These are phyloP conservation scores for Nothophoma quercina DNA, from an alignment of 2,329 filamentous ascomycete genomes.

Conservation along the genomic window DNA sequence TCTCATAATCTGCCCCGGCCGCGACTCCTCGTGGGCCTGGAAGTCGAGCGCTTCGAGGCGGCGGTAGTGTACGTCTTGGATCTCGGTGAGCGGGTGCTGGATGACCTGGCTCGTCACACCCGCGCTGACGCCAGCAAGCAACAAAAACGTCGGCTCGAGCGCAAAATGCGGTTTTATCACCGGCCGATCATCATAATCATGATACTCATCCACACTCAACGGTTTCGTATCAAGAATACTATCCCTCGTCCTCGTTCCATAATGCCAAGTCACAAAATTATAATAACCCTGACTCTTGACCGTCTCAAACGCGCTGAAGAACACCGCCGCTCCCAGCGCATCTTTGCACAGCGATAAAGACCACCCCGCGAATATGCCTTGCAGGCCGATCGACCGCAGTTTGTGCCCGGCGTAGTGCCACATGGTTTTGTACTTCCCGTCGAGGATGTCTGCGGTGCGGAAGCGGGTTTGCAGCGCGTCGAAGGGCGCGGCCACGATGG, in stretches of 20 bases:
- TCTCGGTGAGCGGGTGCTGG: constrained; percentile 73
- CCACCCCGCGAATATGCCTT: constrained; percentile 79
- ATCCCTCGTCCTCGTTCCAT: constrained; percentile 54
- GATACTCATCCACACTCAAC: constrained; percentile 16
- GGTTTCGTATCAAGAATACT: constrained; percentile 21
- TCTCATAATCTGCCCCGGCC: constrained; percentile 53
- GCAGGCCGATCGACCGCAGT: constrained; percentile 73
- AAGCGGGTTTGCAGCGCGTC: constrained; percentile 79
- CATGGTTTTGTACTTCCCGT: constrained; percentile 70
- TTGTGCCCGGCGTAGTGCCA: constrained; percentile 74
- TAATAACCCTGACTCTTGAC: constrained; percentile 79
- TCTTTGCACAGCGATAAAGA: constrained; percentile 73
- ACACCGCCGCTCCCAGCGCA: constrained; percentile 71
- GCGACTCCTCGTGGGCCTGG: constrained; percentile 52
- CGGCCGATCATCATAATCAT: constrained; percentile 45
- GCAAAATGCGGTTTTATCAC: constrained; percentile 77
- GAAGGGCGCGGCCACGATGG: constrained; percentile 74
- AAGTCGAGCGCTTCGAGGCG: constrained; percentile 76
- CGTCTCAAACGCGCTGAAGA: constrained; percentile 79
- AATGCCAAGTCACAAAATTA: constrained; percentile 73
- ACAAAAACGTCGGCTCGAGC: constrained; percentile 75
- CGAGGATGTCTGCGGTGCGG: constrained; percentile 67
- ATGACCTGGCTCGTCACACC: constrained; percentile 73
- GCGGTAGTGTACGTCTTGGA: constrained; percentile 77
- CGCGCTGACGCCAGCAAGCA: constrained; percentile 72